Conservation (phyloP, 352 stramenopile genomes). For the Phytophthora tentaculata region DNA sequence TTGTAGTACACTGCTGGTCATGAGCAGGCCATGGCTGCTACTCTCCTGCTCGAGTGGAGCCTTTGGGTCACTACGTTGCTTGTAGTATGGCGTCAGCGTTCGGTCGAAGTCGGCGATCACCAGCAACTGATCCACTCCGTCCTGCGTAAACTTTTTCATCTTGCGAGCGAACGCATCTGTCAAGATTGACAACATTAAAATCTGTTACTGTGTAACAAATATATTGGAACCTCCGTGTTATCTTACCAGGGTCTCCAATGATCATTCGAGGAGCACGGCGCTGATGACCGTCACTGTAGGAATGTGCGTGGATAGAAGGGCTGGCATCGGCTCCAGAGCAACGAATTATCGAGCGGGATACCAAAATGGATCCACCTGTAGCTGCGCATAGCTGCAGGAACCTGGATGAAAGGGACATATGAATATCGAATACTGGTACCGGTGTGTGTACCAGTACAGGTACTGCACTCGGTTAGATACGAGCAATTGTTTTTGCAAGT, state of each 20-base stretch:
- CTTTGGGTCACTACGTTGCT: slow-evolving; percentile 19
- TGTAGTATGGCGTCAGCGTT: slow-evolving; percentile 67
- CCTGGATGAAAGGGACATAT: no score
- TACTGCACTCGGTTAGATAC: no score
- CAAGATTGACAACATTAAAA: not conserved
- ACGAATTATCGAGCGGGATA: not conserved
- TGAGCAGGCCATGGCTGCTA: slow-evolving; percentile 41
- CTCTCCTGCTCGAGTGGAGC: slow-evolving; percentile 30
- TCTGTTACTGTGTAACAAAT: no score
- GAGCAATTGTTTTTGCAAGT: no score
- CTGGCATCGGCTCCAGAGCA: slow-evolving; percentile 15
- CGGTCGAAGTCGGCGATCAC: slow-evolving; percentile 84
- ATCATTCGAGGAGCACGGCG: slow-evolving; percentile 31
- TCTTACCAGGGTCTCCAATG: slow-evolving; percentile 48
- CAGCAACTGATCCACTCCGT: slow-evolving; percentile 66
- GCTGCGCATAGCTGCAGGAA: slow-evolving; percentile 20
- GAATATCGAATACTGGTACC: no score
- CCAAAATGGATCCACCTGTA: slow-evolving; percentile 13
- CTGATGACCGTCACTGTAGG: slow-evolving; percentile 28
- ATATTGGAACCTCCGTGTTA: no score
- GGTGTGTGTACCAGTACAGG: no score
- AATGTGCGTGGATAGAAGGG: slow-evolving; percentile 20
- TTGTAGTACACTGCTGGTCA: slow-evolving; percentile 35
- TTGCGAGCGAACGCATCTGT: slow-evolving; percentile 74
- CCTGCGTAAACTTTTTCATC: slow-evolving; percentile 70